Conservation (phyloP, 352 stramenopile species). For the Globisporangium sylvaticum region DNA sequence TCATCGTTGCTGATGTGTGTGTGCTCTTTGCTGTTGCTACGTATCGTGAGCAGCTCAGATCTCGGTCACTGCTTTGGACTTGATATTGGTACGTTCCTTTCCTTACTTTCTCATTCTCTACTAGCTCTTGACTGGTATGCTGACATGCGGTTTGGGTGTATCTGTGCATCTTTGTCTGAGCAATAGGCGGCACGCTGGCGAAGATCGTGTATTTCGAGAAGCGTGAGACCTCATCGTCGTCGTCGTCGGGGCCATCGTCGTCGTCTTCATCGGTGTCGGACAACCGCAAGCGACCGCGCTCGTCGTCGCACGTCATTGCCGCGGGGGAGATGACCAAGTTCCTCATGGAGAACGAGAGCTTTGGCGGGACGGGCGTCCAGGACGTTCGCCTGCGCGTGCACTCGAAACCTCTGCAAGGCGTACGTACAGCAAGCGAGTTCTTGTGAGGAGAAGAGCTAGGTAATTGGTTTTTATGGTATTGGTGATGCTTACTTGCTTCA, state of each 20-base stretch:
- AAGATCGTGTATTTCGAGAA: slow-evolving; percentile 97
- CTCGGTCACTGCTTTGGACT: slow-evolving; percentile 81
- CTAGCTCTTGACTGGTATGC: slow-evolving; percentile 14
- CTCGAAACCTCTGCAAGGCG: slow-evolving; percentile 87
- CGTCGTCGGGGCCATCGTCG: not conserved
- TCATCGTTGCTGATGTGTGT: not conserved
- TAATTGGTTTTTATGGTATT: not conserved
- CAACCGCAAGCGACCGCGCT: slow-evolving; percentile 58
- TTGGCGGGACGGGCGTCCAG: slow-evolving; percentile 81
- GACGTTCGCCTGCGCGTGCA: slow-evolving; percentile 86
- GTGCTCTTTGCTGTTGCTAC: not conserved
- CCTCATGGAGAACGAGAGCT: slow-evolving; percentile 72
- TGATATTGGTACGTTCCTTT: slow-evolving; percentile 58
- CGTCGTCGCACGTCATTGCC: slow-evolving; percentile 71
- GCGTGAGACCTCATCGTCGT: slow-evolving; percentile 19
- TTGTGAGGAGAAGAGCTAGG: not conserved
- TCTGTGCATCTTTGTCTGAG: not conserved
- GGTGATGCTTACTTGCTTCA: not conserved
- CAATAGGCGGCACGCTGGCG: slow-evolving; percentile 85
- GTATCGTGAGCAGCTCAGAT: slow-evolving; percentile 73
- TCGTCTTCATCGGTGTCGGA: slow-evolving; percentile 5
- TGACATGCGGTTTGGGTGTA: not conserved
- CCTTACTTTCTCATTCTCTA: not conserved
- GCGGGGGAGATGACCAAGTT: slow-evolving; percentile 86
- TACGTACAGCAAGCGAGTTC: slow-evolving; percentile 18